Evolutionary conservation across 2,329 filamentous ascomycete species (phyloP), one percentile per base, ranked within the genome.

Genomic region (Botrytis squamosa): DNA sequence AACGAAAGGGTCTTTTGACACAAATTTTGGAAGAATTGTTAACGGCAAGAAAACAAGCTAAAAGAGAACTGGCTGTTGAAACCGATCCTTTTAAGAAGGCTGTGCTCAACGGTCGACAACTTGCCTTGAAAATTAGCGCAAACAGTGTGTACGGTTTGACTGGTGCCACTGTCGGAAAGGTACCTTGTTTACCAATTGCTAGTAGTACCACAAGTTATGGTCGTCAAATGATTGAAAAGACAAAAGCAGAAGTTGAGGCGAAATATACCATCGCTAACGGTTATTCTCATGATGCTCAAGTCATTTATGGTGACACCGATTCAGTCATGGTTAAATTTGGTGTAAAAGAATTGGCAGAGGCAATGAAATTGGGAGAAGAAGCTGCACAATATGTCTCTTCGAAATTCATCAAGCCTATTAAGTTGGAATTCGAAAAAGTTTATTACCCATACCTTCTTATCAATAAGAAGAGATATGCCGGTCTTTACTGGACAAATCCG

Each of bases 251-350:
- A 81, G 96, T 99, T 10, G 95, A 98, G 83, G 87, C 88, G 59
- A 91, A 90, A 77, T 99, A 97, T 83, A 95, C 89, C 67, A 95
- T 98, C 73, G 93, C 93, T 68, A 98, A 99, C 79, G 96, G 96
- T 29, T 99, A 98, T 83, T 90, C 89, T 2, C 94, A 98, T 82
- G 93, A 99, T 82, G 96, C 96, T 0, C 91, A 98, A 81, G 96
- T 99, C 84, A 97, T 99, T 76, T 99, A 99, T 79, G 96, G 96
- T 85, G 96, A 99, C 83, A 99, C 96, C 2, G 96, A 99, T 87
- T 99, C 96, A 14, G 96, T 99, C 84, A 99, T 99, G 96, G 95
- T 99, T 75, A 98, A 98, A 81, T 99, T 99, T 78, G 96, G 96
- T 62, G 95, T 94, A 16, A 91, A 90, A 60, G 94, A 98, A 76